Base-by-base conservation (phyloP, 2,329 filamentous ascomycete genomes). In the Periconia sp. region DNA sequence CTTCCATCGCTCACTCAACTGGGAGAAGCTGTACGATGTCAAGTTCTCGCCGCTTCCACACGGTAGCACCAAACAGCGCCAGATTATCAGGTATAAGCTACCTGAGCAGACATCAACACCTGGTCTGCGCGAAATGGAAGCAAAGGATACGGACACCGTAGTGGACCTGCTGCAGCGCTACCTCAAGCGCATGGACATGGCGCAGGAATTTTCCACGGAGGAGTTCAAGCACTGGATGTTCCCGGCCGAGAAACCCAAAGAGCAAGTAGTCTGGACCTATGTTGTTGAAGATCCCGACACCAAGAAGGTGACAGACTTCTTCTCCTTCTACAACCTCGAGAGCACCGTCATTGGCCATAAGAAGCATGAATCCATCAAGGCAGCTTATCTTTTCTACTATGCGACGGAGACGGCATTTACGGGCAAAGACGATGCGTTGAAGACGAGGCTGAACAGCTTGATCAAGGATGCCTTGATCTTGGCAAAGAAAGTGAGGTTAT, bases 301-400 rank as follows among this genome's bases (percentile, higher is more conserved):
- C 47, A 84, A 89, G 57, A 91, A 91, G 65, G 90, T 99, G 68
- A 97, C 91, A 37, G 94, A 99, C 76, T 97, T 96, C 77, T 89
- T 97, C 77, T 97, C 92, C 37, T 99, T 97, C 78, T 99, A 97
- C 81, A 87, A 86, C 69, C 87, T 99, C 33, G 92, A 96, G 72
- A 96, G 92, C 15, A 94, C 91, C 1, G 89, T 97, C 54, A 95
- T 99, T 66, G 87, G 88, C 62, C 86, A 91, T 69, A 79, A 84
- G 44, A 90, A 90, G 72, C 88, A 96, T 77, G 83, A 85, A 55
- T 85, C 86, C 53, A 86, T 99, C 66, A 89, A 88, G 61, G 94
- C 93, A 3, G 94, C 94, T 30, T 99, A 99, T 76, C 84, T 97
- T 51, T 99, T 93, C 79, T 99, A 99, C 81, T 99, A 99, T 72